Base-by-base conservation (phyloP, 441 rosid species). In the Pelargonium fulgidum region DNA sequence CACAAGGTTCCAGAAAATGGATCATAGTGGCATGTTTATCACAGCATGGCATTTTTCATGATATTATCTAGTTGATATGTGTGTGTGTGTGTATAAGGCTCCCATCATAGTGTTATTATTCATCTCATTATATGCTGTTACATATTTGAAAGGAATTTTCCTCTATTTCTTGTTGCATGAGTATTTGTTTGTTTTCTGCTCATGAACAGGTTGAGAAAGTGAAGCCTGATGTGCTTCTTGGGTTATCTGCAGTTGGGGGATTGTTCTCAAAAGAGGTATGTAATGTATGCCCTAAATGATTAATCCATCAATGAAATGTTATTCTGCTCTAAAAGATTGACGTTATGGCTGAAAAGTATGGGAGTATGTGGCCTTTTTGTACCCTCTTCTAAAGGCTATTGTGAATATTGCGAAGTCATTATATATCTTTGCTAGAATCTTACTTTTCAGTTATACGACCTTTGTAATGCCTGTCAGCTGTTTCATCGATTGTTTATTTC, bases 211-310 rank as follows among this genome's bases (percentile, higher is more conserved):
- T 95, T 80, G 86, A 80, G 61, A 86, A 85, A 81, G 99, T 95
- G 79, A 89, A 90, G 82, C 98, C 97, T 70, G 97, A 95, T 80
- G 98, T 95, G 76, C 98, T 95, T 77, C 98, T 95, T 79, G 99
- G 99, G 75, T 83, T 95, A 77, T 95, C 99, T 72, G 99, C 96
- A 17, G 99, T 95, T 85, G 99, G 99, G 70, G 99, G 99, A 33
- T 76, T 95, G 78, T 92, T 95, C 79, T 92, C 98, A 12, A 89
- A 86, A 78, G 98, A 92, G 99, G 99, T 95, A 82, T 8, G 66
- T 70, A 62, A 62, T 78, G 62, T 58, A 3, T 19, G 29, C 62
- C 33, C 13, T 58, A 14, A 20, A 58, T 58, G 41, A 36, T 36
- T 36, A 36, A 36, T 58, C 62, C 62, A 19, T 20, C 9, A 58